Evolutionary conservation across 2,329 filamentous ascomycete genomes (phyloP), one percentile per base, ranked within the genome.

Genomic region (Chrysoporthe deuterocubensis): DNA sequence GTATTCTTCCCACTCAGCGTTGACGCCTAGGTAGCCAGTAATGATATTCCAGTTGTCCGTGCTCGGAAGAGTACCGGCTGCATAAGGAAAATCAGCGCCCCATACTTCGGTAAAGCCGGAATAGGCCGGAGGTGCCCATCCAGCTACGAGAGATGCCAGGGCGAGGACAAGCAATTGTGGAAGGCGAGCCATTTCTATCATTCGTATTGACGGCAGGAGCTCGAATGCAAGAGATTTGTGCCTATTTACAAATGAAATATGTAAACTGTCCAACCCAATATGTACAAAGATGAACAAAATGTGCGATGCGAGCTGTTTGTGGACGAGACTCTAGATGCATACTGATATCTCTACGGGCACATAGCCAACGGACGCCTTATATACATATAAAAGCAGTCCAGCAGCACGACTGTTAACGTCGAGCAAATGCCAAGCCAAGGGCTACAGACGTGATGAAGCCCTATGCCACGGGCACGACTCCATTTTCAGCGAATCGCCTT

Each of bases 1-100:
- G 77, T 87, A 87, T 4, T 76, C 76, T 75, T 87, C 79, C 60
- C 79, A 74, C 75, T 87, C 84, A 71, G 80, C 77, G 78, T 87
- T 86, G 73, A 81, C 78, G 68, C 80, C 74, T n/a, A 83, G 71
- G 74, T 82, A 74, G 21, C 77, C 75, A 44, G 79, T 78, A 66
- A 83, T 78, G 71, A 82, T 79, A 74, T 83, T 82, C 84, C 84
- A 87, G 68, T 75, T 79, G 56, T 73, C 70, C 5, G 71, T 34
- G 74, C 81, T 78, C 56, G 81, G 78, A 11, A 74, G 65, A 16
- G 74, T 71, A 6, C 81, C 83, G 16, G 78, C 74, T 8, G 76
- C 65, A 13, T 83, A 83, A 32, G 72, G 43, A 70, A 86, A 86
- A 26, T 72, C 76, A 26, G 85, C 84, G 56, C 78, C 73, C 82